phyloP scores from a whole-genome alignment of 2,329 filamentous ascomycete genomes.

The Trichophyton verrucosum region DNA sequence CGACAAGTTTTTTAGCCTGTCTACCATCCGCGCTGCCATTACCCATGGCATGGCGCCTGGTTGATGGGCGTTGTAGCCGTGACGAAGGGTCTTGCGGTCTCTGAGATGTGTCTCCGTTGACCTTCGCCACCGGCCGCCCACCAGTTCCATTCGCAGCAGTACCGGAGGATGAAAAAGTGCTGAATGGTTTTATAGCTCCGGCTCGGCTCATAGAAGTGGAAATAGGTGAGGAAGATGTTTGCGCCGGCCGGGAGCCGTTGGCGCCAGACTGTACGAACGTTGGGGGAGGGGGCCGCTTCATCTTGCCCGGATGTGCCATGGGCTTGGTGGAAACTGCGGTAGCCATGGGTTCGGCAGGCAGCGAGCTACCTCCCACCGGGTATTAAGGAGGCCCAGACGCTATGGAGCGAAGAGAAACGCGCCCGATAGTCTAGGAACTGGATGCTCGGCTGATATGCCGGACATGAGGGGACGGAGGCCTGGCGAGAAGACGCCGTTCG shows the following conservation, averaged over 20 bases:
- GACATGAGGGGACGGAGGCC: constrained; percentile 11
- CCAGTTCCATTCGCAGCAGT: constrained; percentile 36
- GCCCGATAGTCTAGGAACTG: neutral
- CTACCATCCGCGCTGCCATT: constrained; percentile 24
- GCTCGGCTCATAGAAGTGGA: constrained; percentile 42
- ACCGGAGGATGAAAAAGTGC: constrained; percentile 30
- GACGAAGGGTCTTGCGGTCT: neutral
- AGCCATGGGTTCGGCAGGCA: constrained; percentile 23
- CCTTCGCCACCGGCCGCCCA: constrained; percentile 13
- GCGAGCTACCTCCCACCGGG: neutral
- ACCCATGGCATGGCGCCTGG: constrained; percentile 32
- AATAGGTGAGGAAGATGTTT: constrained; percentile 48
- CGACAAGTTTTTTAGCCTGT: constrained; percentile 28
- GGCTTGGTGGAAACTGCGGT: constrained; percentile 35
- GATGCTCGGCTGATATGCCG: constrained; percentile 4
- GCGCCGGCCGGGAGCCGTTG: constrained; percentile 47
- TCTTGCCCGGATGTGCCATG: constrained; percentile 41
- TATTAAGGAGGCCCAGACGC: neutral
- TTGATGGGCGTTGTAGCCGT: constrained; percentile 23
- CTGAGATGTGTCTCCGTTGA: neutral
- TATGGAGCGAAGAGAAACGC: neutral
- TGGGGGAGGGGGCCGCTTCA: constrained; percentile 55
- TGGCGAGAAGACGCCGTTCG: neutral
- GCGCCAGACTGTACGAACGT: constrained; percentile 46
- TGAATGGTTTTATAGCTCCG: constrained; percentile 42